phyloP scores from a whole-genome alignment of 805 yeast species.

The Torulaspora indica region DNA sequence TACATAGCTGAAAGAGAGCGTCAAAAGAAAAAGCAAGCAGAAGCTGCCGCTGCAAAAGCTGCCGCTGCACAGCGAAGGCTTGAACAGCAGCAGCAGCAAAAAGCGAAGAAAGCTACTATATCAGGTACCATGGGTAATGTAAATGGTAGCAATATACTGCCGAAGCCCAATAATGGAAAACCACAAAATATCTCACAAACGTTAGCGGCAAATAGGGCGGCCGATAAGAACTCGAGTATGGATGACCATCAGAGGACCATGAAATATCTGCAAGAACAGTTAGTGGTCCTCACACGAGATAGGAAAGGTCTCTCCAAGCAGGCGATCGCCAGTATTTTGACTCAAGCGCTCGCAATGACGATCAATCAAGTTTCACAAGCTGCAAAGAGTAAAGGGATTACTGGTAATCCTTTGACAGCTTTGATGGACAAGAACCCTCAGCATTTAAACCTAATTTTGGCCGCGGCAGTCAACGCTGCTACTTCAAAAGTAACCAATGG shows the following conservation, averaged over 20 bases:
- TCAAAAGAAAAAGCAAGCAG: slow-evolving; percentile 61
- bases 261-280: slow-evolving; percentile 78
- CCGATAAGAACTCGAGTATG: slow-evolving; percentile 26
- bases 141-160: slow-evolving; percentile 8
- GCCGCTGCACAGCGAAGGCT: slow-evolving; percentile 50
- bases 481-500: slow-evolving; percentile 58
- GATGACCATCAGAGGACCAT: slow-evolving; percentile 53
- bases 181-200: slow-evolving; percentile 38
- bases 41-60: slow-evolving; percentile 56
- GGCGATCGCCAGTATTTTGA: slow-evolving; percentile 75
- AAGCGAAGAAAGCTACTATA: slow-evolving; percentile 27
- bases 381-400: slow-evolving; percentile 77
- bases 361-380: slow-evolving; percentile 86
- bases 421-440: slow-evolving; percentile 77
- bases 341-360: slow-evolving; percentile 89
- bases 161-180: slow-evolving; percentile 21
- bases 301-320: slow-evolving; percentile 73
- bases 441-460: slow-evolving; percentile 71
- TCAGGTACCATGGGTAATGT: slow-evolving; percentile 8
- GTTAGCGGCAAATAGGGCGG: slow-evolving; percentile 32
- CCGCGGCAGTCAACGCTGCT: slow-evolving; percentile 76
- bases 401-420: slow-evolving; percentile 71
- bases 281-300: slow-evolving; percentile 73
- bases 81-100: slow-evolving; percentile 47
- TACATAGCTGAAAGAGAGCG: slow-evolving; percentile 78